These are phyloP conservation scores for Rhodotorula babjevae DNA, from an alignment of 768 basidiomycete genomes.

Conservation along the genomic window DNA sequence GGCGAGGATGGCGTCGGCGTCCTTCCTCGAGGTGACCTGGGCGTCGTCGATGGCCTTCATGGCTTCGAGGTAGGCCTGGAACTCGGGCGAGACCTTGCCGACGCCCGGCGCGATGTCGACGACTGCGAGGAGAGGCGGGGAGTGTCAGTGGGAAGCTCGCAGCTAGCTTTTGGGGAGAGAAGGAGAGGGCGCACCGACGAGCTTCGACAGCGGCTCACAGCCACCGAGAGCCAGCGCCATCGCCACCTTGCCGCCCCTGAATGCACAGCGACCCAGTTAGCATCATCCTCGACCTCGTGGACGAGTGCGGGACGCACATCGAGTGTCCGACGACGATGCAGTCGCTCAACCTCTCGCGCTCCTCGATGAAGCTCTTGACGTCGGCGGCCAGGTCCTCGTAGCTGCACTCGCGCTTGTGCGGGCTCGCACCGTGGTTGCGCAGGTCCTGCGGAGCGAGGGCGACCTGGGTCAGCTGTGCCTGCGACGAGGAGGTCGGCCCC, in stretches of 20 bases:
- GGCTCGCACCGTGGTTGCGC: constrained; percentile 82
- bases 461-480: neutral
- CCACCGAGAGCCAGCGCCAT: constrained; percentile 62
- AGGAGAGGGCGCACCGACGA: constrained; percentile 39
- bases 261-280: constrained; percentile 1
- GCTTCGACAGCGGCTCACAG: constrained; percentile 46
- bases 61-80: constrained; percentile 60
- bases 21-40: constrained; percentile 59
- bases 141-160: neutral
- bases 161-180: constrained; percentile 39
- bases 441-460: constrained; percentile 60
- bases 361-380: constrained; percentile 61
- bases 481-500: neutral
- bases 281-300: no score
- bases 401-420: constrained; percentile 66
- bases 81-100: constrained; percentile 59
- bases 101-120: constrained; percentile 76
- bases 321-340: constrained; percentile 82
- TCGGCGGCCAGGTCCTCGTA: constrained; percentile 77
- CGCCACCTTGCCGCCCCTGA: constrained; percentile 54
- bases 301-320: constrained; percentile 58
- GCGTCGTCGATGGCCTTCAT: constrained; percentile 69
- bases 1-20: constrained; percentile 64
- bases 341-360: constrained; percentile 51
- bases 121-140: constrained; percentile 45